phyloP scores from a whole-genome alignment of 2,329 filamentous ascomycete genomes.

The Claviceps cyperi region DNA sequence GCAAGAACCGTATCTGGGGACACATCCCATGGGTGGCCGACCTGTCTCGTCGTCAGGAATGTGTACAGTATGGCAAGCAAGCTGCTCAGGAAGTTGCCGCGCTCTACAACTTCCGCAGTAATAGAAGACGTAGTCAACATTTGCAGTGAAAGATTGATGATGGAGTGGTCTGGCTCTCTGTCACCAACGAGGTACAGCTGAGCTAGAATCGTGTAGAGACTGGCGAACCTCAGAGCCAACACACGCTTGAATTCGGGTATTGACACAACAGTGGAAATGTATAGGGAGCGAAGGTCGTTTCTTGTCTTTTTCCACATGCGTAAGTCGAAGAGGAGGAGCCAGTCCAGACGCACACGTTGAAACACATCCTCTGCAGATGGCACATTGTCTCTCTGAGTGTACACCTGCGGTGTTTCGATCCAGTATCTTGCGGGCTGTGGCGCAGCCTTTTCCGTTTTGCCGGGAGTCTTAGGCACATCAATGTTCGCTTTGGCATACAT shows the following conservation, averaged over 20 bases:
- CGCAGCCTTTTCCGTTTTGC: slow-evolving; percentile 31
- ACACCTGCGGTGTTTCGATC: slow-evolving; percentile 65
- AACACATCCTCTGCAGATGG: slow-evolving; percentile 76
- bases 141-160: slow-evolving; percentile 92
- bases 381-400: slow-evolving; percentile 45
- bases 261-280: slow-evolving; percentile 90
- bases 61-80: slow-evolving; percentile 95
- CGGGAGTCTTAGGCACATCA: slow-evolving; percentile 72
- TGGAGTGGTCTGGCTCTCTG: slow-evolving; percentile 91
- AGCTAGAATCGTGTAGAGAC: slow-evolving; percentile 82
- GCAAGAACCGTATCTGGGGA: slow-evolving; percentile 74
- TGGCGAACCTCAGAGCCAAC: slow-evolving; percentile 82
- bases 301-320: slow-evolving; percentile 93
- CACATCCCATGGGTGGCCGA: slow-evolving; percentile 83
- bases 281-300: slow-evolving; percentile 79
- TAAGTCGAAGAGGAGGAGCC: slow-evolving; percentile 86
- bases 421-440: slow-evolving; percentile 68
- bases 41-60: slow-evolving; percentile 89
- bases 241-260: slow-evolving; percentile 94
- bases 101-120: slow-evolving; percentile 85
- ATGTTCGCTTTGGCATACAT: slow-evolving; percentile 51
- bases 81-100: slow-evolving; percentile 90
- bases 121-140: slow-evolving; percentile 96
- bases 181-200: slow-evolving; percentile 94
- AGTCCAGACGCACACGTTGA: slow-evolving; percentile 79